Conservation (phyloP, 2,329 filamentous ascomycete genomes). For the Lasiodiplodia citricola region DNA sequence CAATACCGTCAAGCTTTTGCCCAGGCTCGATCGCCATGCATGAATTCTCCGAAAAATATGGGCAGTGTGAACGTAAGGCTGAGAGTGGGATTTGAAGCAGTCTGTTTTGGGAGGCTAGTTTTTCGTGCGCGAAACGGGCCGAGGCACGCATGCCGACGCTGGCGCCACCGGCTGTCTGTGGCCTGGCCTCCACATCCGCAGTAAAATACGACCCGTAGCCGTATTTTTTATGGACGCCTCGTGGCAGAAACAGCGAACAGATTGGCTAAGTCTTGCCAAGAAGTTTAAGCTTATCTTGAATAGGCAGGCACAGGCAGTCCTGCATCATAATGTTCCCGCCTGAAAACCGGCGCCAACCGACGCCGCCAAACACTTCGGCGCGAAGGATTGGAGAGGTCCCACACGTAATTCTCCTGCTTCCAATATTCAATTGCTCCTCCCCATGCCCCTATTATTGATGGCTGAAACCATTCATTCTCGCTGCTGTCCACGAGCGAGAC, state of each 20-base stretch:
- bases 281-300: constrained; percentile 11
- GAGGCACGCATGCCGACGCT: neutral
- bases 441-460: neutral
- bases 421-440: neutral
- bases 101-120: neutral
- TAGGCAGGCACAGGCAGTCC: constrained; percentile 3
- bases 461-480: too few relatives aligned
- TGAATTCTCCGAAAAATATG: neutral
- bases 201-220: neutral
- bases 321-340: neutral
- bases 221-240: neutral
- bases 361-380: neutral
- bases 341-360: neutral
- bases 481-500: too few relatives aligned
- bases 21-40: neutral
- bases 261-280: neutral
- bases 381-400: neutral
- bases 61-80: neutral
- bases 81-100: neutral
- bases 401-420: neutral
- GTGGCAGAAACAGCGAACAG: neutral
- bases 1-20: neutral
- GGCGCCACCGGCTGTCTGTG: neutral
- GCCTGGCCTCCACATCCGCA: constrained; percentile 2
- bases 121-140: neutral